Conservation (phyloP, 495 filamentous ascomycete genomes). For the Penicillium cataractarum region DNA sequence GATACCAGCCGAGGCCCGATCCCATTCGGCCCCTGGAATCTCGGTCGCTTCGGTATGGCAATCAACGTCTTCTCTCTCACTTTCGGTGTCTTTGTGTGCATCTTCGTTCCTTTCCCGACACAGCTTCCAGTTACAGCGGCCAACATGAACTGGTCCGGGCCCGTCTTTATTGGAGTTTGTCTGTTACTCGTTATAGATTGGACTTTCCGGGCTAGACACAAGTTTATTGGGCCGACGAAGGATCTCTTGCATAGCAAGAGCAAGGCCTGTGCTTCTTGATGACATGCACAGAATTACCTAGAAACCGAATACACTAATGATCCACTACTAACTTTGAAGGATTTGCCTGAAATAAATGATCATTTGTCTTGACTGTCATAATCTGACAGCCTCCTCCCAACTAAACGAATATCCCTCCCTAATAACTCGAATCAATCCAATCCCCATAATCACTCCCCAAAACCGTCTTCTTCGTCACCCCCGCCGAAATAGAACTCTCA, state of each 20-base stretch:
- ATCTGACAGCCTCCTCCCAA: background rate
- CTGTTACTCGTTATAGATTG: slow-evolving; percentile 40
- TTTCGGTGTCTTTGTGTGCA: slow-evolving; percentile 40
- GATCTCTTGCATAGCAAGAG: slow-evolving; percentile 13
- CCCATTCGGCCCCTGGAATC: slow-evolving; percentile 33
- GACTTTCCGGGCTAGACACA: slow-evolving; percentile 35
- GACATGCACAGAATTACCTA: background rate
- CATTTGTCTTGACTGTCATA: no score
- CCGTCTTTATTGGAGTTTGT: slow-evolving; percentile 39
- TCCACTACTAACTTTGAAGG: no score
- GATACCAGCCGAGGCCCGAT: slow-evolving; percentile 21
- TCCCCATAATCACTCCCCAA: slow-evolving; percentile 53
- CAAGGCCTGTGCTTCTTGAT: slow-evolving; percentile 11
- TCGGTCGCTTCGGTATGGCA: slow-evolving; percentile 35
- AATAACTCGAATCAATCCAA: slow-evolving; percentile 37
- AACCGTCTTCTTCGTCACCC: slow-evolving; percentile 53
- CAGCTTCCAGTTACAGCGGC: slow-evolving; percentile 35
- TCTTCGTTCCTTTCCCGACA: slow-evolving; percentile 48
- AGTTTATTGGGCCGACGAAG: slow-evolving; percentile 21
- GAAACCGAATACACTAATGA: background rate
- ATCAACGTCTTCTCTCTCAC: slow-evolving; percentile 42
- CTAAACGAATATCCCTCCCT: background rate
- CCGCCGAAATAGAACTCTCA: slow-evolving; percentile 47
- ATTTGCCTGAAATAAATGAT: no score
- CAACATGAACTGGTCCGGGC: slow-evolving; percentile 46